Base-by-base conservation (phyloP, 208 protist species). In the Crithidia fasciculata region DNA sequence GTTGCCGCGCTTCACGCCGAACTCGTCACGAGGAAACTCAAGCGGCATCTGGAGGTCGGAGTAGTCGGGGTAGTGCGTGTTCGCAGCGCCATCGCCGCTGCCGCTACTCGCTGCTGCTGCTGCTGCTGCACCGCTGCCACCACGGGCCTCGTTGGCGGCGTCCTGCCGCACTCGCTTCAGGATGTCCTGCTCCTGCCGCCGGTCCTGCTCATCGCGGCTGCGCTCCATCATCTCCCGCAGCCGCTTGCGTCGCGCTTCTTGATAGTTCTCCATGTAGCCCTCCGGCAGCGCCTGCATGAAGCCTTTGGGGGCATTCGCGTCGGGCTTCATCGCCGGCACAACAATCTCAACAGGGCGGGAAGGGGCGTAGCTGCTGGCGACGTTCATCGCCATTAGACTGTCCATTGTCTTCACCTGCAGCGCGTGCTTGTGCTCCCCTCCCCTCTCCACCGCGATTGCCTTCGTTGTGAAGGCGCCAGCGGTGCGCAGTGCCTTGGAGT, bases 371-470 rank as follows among this genome's bases (percentile, higher is more conserved):
- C 87, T 93, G 77, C 90, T 95, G 12, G 93, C 83, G 18, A 94
- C 84, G 43, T 70, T 90, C 87, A 97, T 95, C 37, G 89, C 85
- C 87, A 95, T 90, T 64, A 93, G 87, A 60, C 90, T 95, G 70
- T 97, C 93, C 56, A 94, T 74, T 41, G 90, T 97, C 78, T 94
- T 94, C n/a, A 97, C 93, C 72, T 94, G 93, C 69, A 97, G 81
- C 16, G 57, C 64, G 72, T 95, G 89, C 45, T 86, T 85, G 64
- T 80, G 78, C n/a, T 62, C 60, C 9, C 55, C 81, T 2, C 79
- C 45, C n/a, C 93, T 78, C n/a, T 89, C 83, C 0, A 87, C 74
- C 0, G 72, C 77, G 53, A 93, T 73, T 13, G 83, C 71, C 69
- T 93, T 93, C 4, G 93, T 93, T 47, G 80, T 74, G 58, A 97